Evolutionary conservation across 2,329 filamentous ascomycete genomes (phyloP).

Genomic region (Claviceps monticola): DNA sequence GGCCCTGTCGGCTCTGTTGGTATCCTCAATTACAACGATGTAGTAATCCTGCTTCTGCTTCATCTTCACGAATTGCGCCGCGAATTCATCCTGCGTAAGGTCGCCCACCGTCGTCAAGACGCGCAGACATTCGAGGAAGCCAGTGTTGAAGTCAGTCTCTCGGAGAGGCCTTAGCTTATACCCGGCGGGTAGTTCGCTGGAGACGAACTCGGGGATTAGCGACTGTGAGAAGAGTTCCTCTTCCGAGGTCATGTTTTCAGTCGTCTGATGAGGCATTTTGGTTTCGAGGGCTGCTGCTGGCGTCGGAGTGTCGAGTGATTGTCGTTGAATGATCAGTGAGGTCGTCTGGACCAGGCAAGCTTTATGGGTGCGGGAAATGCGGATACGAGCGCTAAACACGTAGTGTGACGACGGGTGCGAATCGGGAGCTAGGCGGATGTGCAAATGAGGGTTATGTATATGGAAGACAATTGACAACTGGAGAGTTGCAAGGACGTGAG

Average conservation of each 20-base stretch:
- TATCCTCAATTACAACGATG: conserved; percentile 73
- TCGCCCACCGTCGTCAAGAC: conserved; percentile 91
- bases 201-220: conserved; percentile 66
- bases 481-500: not conserved
- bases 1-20: conserved; percentile 33
- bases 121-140: conserved; percentile 82
- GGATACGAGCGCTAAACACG: not conserved
- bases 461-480: no score
- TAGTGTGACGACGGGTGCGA: not conserved
- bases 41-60: conserved; percentile 64
- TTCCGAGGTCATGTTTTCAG: conserved; percentile 7
- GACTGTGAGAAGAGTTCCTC: conserved; percentile 60
- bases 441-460: no score
- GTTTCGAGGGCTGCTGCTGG: not conserved
- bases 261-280: conserved; percentile 3
- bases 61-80: conserved; percentile 74
- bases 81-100: conserved; percentile 60
- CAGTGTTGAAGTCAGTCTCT: conserved; percentile 60
- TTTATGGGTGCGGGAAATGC: not conserved
- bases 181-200: conserved; percentile 58
- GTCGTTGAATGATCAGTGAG: not conserved
- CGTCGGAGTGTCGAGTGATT: no score
- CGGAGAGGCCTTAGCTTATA: conserved; percentile 75
- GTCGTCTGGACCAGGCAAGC: not conserved
- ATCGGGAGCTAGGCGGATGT: no score